A percentile compares a stretch with the other conserved stretches of the same genome.
Conservation (phyloP, 192 early-diverging fungal genomes). For the Funneliformis geosporum region DNA sequence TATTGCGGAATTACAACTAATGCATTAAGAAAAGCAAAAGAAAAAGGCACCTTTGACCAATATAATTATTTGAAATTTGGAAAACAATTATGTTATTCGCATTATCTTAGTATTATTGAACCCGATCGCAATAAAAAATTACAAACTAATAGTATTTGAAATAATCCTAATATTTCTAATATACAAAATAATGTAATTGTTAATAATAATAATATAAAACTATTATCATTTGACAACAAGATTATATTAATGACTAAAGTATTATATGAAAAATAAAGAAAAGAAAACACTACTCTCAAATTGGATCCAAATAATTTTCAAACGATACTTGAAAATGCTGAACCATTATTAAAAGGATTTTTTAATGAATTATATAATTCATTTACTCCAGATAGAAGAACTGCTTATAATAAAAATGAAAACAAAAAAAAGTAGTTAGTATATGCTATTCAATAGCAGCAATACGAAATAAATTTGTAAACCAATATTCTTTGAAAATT, state of each 20-base stretch:
- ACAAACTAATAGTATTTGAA: too few relatives aligned
- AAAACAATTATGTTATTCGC: not conserved
- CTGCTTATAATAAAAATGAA: too few relatives aligned
- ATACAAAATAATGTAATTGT: not conserved
- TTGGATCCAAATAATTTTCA: too few relatives aligned
- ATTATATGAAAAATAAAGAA: not conserved
- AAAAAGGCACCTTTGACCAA: not conserved
- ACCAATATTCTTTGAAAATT: not conserved
- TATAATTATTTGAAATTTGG: slow-evolving; percentile 9
- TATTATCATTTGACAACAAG: not conserved
- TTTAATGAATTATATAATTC: too few relatives aligned
- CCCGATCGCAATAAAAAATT: not conserved
- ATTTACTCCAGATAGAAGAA: too few relatives aligned
- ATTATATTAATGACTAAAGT: not conserved
- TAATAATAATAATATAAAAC: not conserved
- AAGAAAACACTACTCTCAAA: not conserved
- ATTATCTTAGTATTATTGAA: not conserved
- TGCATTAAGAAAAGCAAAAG: slow-evolving; percentile 4
- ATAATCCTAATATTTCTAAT: too few relatives aligned
- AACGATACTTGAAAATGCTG: too few relatives aligned
- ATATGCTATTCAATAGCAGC: not conserved
- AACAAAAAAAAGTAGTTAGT: not conserved
- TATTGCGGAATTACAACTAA: not conserved
- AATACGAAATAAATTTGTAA: not conserved
- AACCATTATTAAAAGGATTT: too few relatives aligned